Evolutionary conservation across 140 eudicot species (phyloP), one percentile per base, ranked within the genome.

Genomic region (Cichorium intybus): DNA sequence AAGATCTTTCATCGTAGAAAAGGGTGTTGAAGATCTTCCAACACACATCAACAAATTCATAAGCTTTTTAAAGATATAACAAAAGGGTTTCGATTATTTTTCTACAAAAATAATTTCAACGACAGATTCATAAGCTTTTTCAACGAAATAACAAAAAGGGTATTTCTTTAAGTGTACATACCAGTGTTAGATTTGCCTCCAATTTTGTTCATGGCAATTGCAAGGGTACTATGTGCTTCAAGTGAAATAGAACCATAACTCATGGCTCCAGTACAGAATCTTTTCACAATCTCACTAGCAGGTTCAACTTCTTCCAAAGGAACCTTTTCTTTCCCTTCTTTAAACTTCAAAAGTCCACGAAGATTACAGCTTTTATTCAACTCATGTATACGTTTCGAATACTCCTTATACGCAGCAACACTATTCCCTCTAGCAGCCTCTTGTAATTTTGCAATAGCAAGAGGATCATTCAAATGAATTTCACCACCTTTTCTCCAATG

Each of bases 161-260:
- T 41, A 7, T 41, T 41, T 14, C 18, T 31, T 39, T 17, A 17
- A 54, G 11, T 35, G 20, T 55, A 43, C 87, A 60, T 74, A 92
- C 99, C 99, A 48, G 99, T 94, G 76, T 94, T 94, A 5, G 99
- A 94, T 81, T 86, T 94, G 60, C 99, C 99, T 22, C 99, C 99
- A 10, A 94, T 77, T 71, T 84, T 89, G 78, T 94, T 94, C 99
- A 94, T 94, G 6, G 99, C 99, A 16, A 86, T 74, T 26, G 99
- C 99, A 72, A 94, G 86, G 41, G 99, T 94, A 9, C 90, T 69
- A 59, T 94, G 99, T 8, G 99, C 97, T 75, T 94, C 99, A 79
- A 94, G 57, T 9, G 99, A 94, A 24, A 94, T 94, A 16, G 99
- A 94, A 2, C 99, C 99, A 47, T 94, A 94, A 79, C 99, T 94